Evolutionary conservation across 2,329 filamentous ascomycete genomes (phyloP), one percentile per base, ranked within the genome.

Genomic region (Xylariaceae sp.): DNA sequence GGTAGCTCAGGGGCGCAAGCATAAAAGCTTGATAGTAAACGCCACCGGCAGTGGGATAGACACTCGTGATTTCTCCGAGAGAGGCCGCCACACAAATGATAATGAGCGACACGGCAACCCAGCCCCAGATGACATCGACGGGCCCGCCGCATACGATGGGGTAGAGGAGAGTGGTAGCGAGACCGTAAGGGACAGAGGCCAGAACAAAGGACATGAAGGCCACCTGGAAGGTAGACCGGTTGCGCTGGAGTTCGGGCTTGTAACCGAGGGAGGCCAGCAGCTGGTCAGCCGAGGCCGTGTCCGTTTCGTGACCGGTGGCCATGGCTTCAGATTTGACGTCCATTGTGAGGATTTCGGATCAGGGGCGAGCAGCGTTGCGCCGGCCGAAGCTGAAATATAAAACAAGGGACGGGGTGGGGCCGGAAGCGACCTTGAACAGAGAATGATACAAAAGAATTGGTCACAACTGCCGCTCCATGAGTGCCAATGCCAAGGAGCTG

Each of bases 11-110:
- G 19, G 84, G 77, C 0, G 86, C 79, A 11, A 91, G 79, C 82
- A 89, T 88, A 67, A 87, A 89, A 4, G 86, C 85, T 73, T 89
- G 86, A 69, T 89, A 89, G 73, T 91, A 90, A 51, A 89, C 86
- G 68, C 86, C 87, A 65, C 86, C 86, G 49, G 85, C 84, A n/a
- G 86, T 89, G 27, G 87, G 87, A 65, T 87, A 89, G 40, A 88
- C 83, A 62, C 83, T 86, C 56, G 86, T 88, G 66, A 90, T 87
- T 72, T 90, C 87, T 60, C 84, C 84, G 32, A 89, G 77, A 26
- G 85, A 88, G 2, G 80, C 74, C 32, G 87, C 86, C 34, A 90
- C 84, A 68, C 85, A 87, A 62, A 87, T 70, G 63, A 88, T 86
- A 68, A 89, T 86, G 55, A 80, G 60, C n/a, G 83, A 87, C 37